phyloP scores from a whole-genome alignment of 371 early-diverging fungal genomes.

The Dichotomocladium elegans region DNA sequence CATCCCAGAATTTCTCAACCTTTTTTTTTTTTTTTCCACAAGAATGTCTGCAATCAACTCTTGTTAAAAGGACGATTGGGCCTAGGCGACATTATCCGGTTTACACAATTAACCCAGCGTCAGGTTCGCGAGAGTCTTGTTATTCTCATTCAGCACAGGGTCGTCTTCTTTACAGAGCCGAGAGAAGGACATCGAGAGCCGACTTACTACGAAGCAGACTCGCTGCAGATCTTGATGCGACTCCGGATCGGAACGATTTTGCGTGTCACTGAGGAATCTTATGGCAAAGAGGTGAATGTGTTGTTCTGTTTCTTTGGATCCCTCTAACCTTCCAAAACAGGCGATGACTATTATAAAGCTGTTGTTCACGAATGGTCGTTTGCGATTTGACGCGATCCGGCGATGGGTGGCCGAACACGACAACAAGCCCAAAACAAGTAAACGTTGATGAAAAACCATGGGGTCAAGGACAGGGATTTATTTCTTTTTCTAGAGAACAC shows the following conservation, averaged over 20 bases:
- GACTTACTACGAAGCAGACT: constrained; percentile 64
- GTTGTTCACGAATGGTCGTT: constrained; percentile 29
- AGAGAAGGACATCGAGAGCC: constrained; percentile 56
- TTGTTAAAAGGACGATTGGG: constrained; percentile 42
- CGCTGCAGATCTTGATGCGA: constrained; percentile 55
- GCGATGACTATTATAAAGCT: constrained; percentile 5
- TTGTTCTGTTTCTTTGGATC: too few species aligned
- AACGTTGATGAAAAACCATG: constrained; percentile 2
- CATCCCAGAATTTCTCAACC: background rate
- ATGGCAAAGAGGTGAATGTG: constrained; percentile 60
- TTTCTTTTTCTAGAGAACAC: constrained; percentile 26
- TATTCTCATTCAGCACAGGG: constrained; percentile 40
- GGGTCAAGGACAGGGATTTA: background rate
- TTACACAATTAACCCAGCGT: constrained; percentile 25
- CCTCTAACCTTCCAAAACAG: background rate
- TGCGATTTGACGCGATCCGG: constrained; percentile 24
- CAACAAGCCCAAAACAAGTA: constrained; percentile 23
- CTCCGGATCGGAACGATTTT: constrained; percentile 67
- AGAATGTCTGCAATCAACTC: constrained; percentile 39
- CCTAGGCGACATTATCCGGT: constrained; percentile 37
- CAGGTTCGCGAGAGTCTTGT: constrained; percentile 39
- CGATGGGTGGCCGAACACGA: constrained; percentile 27
- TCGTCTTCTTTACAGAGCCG: constrained; percentile 45
- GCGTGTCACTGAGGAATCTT: constrained; percentile 52
- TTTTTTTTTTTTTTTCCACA: constrained; percentile 2